Conservation (phyloP, 2,329 filamentous ascomycete species). For the Trichoderma breve region DNA sequence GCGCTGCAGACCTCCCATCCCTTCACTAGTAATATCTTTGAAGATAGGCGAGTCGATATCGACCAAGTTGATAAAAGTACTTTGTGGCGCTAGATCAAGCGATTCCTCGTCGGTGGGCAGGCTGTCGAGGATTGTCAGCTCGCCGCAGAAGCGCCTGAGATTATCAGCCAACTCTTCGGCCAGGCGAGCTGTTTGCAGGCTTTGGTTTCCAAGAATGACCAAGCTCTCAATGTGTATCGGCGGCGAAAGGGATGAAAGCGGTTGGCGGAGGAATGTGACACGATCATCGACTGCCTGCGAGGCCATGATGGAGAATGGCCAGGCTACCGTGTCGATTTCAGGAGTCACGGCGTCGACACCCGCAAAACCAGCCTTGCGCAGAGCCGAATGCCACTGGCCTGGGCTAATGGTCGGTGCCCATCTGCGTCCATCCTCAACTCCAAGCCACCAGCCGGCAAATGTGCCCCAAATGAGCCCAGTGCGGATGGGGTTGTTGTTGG, state of each 20-base stretch:
- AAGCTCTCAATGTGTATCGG: too few relatives aligned
- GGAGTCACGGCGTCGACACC: constrained; percentile 13
- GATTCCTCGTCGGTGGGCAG: constrained; percentile 11
- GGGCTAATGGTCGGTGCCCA: constrained; percentile 2
- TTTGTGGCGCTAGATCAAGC: too few relatives aligned
- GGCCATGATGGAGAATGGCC: constrained; percentile 1
- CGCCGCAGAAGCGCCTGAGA: constrained; percentile 13
- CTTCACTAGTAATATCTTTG: too few relatives aligned
- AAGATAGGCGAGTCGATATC: too few relatives aligned
- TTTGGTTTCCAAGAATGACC: constrained; percentile 1
- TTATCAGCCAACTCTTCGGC: constrained; percentile 12
- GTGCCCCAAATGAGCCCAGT: too few relatives aligned
- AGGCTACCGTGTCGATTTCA: neutral
- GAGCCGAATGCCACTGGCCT: constrained; percentile 1
- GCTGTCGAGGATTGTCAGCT: constrained; percentile 9
- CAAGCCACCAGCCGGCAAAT: too few relatives aligned
- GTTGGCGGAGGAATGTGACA: too few relatives aligned
- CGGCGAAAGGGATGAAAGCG: too few relatives aligned
- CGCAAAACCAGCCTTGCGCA: constrained; percentile 15
- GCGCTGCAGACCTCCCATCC: too few relatives aligned
- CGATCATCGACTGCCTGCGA: neutral
- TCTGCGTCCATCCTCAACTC: too few relatives aligned
- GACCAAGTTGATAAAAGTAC: too few relatives aligned
- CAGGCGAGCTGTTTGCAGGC: constrained; percentile 7
- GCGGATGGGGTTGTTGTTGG: too few relatives aligned